Evolutionary conservation across 371 early-diverging fungal genomes (phyloP).

Genomic region (Syncephalastrum sp.): DNA sequence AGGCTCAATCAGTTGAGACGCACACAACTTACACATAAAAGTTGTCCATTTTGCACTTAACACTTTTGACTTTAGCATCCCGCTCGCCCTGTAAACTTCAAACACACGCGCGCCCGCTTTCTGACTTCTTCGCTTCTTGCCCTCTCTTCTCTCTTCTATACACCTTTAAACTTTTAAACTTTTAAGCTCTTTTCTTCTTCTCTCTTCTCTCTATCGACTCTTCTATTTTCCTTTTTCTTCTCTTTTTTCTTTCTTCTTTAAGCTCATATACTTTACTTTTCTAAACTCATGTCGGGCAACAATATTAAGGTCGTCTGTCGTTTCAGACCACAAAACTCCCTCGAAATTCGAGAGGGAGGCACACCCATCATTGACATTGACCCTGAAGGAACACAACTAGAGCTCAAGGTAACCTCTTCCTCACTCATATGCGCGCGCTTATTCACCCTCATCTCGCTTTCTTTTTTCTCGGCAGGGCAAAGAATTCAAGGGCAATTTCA

Average conservation of each 20-base stretch:
- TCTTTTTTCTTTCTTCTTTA: constrained; percentile 15
- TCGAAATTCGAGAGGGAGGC: constrained; percentile 88
- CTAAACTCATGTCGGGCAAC: constrained; percentile 49
- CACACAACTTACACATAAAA: neutral
- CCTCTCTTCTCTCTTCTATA: constrained; percentile 2
- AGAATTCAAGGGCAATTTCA: constrained; percentile 80
- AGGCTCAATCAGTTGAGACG: neutral
- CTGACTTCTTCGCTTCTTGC: constrained; percentile 17
- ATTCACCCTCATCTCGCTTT: constrained; percentile 8
- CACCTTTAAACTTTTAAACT: neutral
- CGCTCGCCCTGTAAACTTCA: neutral
- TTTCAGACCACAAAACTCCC: constrained; percentile 91
- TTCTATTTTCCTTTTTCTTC: constrained; percentile 5
- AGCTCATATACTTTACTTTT: constrained; percentile 4
- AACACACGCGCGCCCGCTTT: constrained; percentile 4
- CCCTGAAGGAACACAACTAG: constrained; percentile 75
- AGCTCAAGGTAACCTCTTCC: constrained; percentile 55
- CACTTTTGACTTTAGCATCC: no score
- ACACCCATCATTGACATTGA: constrained; percentile 78
- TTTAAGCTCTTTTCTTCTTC: neutral
- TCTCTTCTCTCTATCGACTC: neutral
- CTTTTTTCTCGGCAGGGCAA: constrained; percentile 59
- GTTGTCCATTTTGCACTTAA: no score
- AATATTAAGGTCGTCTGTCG: constrained; percentile 96
- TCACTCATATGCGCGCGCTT: neutral